Percentiles rank a stretch among this genome's conserved stretches.
Evolutionary conservation across 1,284 basidiomycete species (phyloP).

Genomic region (Irpex sp.): DNA sequence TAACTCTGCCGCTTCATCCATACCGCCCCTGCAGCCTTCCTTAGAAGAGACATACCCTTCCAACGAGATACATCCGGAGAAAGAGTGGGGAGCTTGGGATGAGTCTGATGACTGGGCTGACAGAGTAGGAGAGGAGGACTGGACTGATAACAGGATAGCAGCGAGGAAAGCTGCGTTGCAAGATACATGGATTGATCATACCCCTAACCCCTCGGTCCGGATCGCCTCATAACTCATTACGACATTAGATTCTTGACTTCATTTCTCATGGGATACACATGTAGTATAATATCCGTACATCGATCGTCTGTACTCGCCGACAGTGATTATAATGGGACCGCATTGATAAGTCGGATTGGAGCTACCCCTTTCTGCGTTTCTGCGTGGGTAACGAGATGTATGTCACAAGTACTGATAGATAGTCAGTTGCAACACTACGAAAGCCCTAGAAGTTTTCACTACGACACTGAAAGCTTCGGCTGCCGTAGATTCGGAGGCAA

Average conservation of each 20-base stretch:
- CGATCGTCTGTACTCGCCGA: background rate
- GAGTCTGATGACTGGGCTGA: slow-evolving; percentile 50
- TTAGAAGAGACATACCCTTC: background rate
- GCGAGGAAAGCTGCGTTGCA: slow-evolving; percentile 31
- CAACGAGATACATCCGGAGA: slow-evolving; percentile 18
- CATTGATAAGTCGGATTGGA: background rate
- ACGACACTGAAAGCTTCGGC: background rate
- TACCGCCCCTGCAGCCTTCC: background rate
- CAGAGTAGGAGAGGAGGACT: slow-evolving; percentile 43
- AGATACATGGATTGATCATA: slow-evolving; percentile 20
- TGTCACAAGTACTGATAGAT: too few relatives aligned
- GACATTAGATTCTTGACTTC: background rate
- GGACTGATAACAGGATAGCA: slow-evolving; percentile 40
- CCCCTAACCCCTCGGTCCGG: slow-evolving; percentile 9
- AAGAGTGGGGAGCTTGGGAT: slow-evolving; percentile 50
- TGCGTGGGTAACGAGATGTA: too few relatives aligned
- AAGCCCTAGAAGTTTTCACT: background rate
- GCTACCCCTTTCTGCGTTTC: background rate
- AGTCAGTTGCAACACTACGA: background rate
- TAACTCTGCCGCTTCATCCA: slow-evolving; percentile 15
- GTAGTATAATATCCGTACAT: background rate
- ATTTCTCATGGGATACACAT: slow-evolving; percentile 2
- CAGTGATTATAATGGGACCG: background rate
- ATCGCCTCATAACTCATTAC: background rate
- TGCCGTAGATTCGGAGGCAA: background rate